Conservation (phyloP, 495 filamentous ascomycete species). For the Stereocaulon alpinum region DNA sequence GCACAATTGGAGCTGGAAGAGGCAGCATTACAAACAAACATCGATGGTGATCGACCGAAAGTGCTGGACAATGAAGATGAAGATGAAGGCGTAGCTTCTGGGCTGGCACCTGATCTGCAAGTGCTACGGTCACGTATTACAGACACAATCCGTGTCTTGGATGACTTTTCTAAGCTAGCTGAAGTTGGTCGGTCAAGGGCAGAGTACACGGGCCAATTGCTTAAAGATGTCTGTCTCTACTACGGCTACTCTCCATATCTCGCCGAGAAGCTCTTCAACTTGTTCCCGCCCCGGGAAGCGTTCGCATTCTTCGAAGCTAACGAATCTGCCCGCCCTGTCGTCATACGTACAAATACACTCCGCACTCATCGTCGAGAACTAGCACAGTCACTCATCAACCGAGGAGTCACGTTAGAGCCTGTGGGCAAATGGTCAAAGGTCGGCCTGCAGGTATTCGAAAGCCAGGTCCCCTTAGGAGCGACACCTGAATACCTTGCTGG, state of each 20-base stretch:
- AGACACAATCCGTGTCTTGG: slow-evolving; percentile 83
- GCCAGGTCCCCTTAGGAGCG: slow-evolving; percentile 86
- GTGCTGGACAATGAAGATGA: slow-evolving; percentile 51
- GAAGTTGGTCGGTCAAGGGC: slow-evolving; percentile 69
- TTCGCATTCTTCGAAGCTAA: slow-evolving; percentile 99
- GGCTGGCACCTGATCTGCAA: slow-evolving; percentile 79
- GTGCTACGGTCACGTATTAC: slow-evolving; percentile 83
- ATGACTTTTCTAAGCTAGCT: slow-evolving; percentile 69
- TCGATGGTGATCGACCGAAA: slow-evolving; percentile 66
- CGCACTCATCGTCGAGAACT: slow-evolving; percentile 85
- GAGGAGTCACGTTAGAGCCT: slow-evolving; percentile 89
- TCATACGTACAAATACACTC: slow-evolving; percentile 88
- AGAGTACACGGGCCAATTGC: slow-evolving; percentile 75
- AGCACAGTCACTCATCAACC: slow-evolving; percentile 91
- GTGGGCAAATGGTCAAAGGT: slow-evolving; percentile 99
- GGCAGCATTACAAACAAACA: slow-evolving; percentile 88
- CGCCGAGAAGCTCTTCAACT: slow-evolving; percentile 76
- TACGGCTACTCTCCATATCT: slow-evolving; percentile 81
- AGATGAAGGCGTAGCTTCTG: slow-evolving; percentile 38
- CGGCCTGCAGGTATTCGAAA: slow-evolving; percentile 91
- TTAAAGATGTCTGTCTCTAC: slow-evolving; percentile 89
- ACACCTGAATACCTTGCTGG: slow-evolving; percentile 96
- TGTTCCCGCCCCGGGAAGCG: slow-evolving; percentile 88
- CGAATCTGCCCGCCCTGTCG: slow-evolving; percentile 80
- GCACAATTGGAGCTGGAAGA: slow-evolving; percentile 59